phyloP scores from a whole-genome alignment of 2,329 filamentous ascomycete genomes.

The Cylindrodendrum hubeiense region DNA sequence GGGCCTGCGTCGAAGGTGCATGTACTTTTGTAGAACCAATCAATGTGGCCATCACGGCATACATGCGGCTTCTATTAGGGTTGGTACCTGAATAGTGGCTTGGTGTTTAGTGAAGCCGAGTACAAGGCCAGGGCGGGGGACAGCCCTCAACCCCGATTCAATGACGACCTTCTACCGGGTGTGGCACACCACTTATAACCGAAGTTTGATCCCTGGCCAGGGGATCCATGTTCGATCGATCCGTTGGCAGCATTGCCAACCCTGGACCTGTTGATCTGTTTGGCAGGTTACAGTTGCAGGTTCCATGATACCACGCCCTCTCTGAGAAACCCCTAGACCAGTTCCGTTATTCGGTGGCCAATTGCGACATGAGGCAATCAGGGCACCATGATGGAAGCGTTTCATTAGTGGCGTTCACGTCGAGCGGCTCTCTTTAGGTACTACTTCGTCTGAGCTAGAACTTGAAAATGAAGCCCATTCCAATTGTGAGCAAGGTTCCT shows the following conservation, averaged over 20 bases:
- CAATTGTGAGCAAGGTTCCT: background rate
- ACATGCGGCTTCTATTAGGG: constrained; percentile 1
- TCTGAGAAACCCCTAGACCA: background rate
- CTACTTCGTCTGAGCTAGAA: background rate
- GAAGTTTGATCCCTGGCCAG: background rate
- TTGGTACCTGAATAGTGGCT: background rate
- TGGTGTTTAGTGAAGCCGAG: background rate
- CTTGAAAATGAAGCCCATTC: background rate
- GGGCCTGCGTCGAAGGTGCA: constrained; percentile 13
- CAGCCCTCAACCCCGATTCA: background rate
- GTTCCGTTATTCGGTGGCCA: background rate
- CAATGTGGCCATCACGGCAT: constrained; percentile 10
- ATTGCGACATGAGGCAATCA: background rate
- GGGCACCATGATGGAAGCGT: background rate
- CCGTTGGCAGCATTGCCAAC: background rate
- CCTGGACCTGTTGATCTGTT: background rate
- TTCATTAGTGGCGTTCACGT: background rate
- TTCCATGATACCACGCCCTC: background rate
- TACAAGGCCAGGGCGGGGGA: background rate
- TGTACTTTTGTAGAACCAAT: constrained; percentile 32
- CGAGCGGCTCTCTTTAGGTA: background rate
- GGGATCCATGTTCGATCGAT: background rate
- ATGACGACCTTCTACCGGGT: background rate
- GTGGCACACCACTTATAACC: background rate
- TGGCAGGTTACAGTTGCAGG: background rate